Percentiles rank a stretch among this genome's conserved stretches.
These are phyloP conservation scores for Colletotrichum gloeosporioides DNA, from an alignment of 2,329 filamentous ascomycete genomes.

Conservation along the genomic window DNA sequence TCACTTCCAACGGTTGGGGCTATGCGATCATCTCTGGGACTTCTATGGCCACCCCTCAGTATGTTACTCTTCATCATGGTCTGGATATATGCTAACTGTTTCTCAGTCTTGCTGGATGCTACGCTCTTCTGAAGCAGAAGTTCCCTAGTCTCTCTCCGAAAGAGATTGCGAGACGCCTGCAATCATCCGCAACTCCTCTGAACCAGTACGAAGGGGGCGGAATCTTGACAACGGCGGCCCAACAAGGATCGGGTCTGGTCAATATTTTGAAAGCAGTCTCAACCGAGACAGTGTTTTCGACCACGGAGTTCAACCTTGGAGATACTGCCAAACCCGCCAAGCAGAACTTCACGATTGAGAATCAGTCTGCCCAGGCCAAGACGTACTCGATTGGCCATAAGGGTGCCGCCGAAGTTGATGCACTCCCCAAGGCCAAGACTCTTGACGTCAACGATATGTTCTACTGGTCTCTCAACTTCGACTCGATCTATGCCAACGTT, in stretches of 20 bases:
- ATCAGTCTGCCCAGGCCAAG: background rate
- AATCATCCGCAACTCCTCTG: constrained; percentile 3
- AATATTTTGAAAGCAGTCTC: background rate
- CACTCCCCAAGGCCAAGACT: background rate
- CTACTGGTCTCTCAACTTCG: constrained; percentile 9
- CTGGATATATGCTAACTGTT: background rate
- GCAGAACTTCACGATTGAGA: constrained; percentile 6
- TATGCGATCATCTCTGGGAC: constrained; percentile 17
- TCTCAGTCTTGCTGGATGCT: constrained; percentile 4
- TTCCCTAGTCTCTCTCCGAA: background rate
- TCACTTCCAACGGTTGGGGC: constrained; percentile 10
- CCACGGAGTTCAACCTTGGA: constrained; percentile 5
- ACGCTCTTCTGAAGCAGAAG: constrained; percentile 8
- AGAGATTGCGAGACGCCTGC: constrained; percentile 2
- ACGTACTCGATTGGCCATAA: constrained; percentile 3
- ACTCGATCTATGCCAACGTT: background rate
- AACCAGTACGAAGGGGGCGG: background rate
- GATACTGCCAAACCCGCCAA: background rate
- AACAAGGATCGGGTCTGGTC: constrained; percentile 10
- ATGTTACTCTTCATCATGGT: background rate
- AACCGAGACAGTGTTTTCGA: background rate
- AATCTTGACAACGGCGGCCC: background rate
- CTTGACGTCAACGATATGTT: constrained; percentile 1
- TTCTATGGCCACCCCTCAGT: constrained; percentile 15
- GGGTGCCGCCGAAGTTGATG: constrained; percentile 1